Evolutionary conservation across 2,329 filamentous ascomycete genomes (phyloP).

Genomic region (Colletotrichum abscissum): DNA sequence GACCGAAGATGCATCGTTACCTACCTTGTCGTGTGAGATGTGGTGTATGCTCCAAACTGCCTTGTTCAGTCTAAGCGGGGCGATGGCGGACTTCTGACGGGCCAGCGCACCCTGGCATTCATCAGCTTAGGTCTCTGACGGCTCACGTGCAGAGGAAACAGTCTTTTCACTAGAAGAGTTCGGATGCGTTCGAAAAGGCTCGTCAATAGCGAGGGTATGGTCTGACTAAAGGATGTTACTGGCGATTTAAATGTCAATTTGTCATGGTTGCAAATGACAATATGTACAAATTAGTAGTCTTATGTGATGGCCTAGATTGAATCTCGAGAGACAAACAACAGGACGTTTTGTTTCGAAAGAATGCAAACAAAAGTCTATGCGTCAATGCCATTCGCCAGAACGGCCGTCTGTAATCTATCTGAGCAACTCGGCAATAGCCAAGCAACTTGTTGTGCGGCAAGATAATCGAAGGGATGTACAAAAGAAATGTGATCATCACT

Average conservation of each 20-base stretch:
- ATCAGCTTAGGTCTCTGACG: too few relatives aligned
- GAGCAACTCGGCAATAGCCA: not conserved
- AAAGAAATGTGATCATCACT: not conserved
- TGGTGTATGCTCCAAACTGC: not conserved
- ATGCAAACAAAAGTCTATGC: not conserved
- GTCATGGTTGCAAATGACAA: not conserved
- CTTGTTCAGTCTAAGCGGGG: not conserved
- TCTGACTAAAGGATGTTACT: too few relatives aligned
- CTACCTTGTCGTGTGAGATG: not conserved
- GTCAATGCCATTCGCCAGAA: not conserved
- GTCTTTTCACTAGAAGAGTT: too few relatives aligned
- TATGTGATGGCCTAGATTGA: not conserved
- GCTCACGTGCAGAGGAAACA: too few relatives aligned
- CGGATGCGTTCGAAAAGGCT: too few relatives aligned
- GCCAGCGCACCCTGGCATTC: too few relatives aligned
- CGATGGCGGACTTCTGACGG: not conserved
- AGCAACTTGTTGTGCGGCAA: not conserved
- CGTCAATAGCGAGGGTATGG: too few relatives aligned
- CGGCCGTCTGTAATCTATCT: not conserved
- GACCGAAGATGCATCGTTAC: not conserved
- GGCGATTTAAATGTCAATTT: not conserved
- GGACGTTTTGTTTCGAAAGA: not conserved
- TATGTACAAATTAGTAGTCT: not conserved
- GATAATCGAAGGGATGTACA: not conserved
- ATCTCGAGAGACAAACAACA: not conserved